Percentiles rank a stretch among this genome's conserved stretches.
Evolutionary conservation across 2,329 filamentous ascomycete species (phyloP).

Genomic region (Apiospora sp.): DNA sequence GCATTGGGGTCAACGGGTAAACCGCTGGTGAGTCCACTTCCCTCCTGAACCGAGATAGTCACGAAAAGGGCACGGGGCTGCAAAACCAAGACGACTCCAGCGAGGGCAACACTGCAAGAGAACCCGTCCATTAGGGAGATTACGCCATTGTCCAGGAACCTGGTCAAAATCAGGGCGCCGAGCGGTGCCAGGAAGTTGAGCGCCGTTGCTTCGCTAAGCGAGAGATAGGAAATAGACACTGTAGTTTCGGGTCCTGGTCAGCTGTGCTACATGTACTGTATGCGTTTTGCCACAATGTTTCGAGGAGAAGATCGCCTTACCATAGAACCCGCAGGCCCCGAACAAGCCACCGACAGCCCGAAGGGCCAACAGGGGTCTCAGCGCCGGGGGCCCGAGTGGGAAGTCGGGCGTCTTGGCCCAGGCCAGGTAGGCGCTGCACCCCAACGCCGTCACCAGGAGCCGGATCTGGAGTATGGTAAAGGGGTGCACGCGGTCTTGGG

Average conservation of each 20-base stretch:
- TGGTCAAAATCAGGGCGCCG: conserved; percentile 11
- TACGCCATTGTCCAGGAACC: conserved; percentile 12
- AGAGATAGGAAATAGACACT: conserved; percentile 21
- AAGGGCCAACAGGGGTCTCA: conserved; percentile 12
- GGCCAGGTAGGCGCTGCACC: conserved; percentile 3
- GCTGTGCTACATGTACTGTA: too few relatives aligned
- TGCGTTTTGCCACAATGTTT: too few relatives aligned
- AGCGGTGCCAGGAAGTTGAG: conserved; percentile 24
- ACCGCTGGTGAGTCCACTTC: background rate
- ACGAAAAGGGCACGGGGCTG: background rate
- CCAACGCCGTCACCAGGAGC: conserved; percentile 1
- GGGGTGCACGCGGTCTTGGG: conserved; percentile 16
- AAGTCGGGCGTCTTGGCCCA: background rate
- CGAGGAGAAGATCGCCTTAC: background rate
- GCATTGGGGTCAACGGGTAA: background rate
- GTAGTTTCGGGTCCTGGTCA: too few relatives aligned
- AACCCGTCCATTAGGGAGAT: background rate
- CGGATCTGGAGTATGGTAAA: conserved; percentile 22
- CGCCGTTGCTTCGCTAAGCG: conserved; percentile 21
- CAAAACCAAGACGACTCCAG: conserved; percentile 20
- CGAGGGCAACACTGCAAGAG: background rate
- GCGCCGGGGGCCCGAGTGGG: conserved; percentile 14
- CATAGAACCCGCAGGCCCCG: conserved; percentile 22
- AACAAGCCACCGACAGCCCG: conserved; percentile 6
- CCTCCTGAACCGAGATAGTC: background rate